phyloP scores from a whole-genome alignment of 257 asterid genomes.

The Plantago major region DNA sequence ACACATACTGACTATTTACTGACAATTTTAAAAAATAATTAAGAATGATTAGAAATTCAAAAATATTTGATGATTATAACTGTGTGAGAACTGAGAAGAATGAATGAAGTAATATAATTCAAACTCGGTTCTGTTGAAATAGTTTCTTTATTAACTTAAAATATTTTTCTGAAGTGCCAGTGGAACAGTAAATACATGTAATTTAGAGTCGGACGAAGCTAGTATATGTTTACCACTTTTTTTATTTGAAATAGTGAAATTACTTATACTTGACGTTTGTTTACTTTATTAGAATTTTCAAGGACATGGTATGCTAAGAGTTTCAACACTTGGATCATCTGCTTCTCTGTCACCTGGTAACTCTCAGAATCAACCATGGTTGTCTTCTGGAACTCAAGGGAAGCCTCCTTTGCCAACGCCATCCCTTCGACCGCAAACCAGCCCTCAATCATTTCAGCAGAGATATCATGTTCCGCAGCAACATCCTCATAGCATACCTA shows the following conservation, averaged over 20 bases:
- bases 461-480: slow-evolving; percentile 56
- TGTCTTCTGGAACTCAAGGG: slow-evolving; percentile 64
- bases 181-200: no score
- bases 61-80: no score
- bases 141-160: not conserved
- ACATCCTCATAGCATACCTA: slow-evolving; percentile 44
- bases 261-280: slow-evolving; percentile 2
- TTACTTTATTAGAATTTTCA: slow-evolving; percentile 53
- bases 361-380: slow-evolving; percentile 83
- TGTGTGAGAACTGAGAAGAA: no score
- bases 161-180: no score
- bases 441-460: slow-evolving; percentile 59
- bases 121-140: not conserved
- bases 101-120: no score
- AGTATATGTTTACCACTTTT: not conserved
- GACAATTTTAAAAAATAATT: no score
- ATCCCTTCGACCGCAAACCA: slow-evolving; percentile 58
- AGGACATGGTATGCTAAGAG: slow-evolving; percentile 73
- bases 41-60: no score
- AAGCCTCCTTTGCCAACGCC: slow-evolving; percentile 73
- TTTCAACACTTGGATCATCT: slow-evolving; percentile 53
- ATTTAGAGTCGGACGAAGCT: no score
- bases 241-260: slow-evolving; percentile 3
- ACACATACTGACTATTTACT: no score
- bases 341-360: slow-evolving; percentile 48